Percentiles rank a stretch among this genome's conserved stretches.
These are phyloP conservation scores for Hortiboletus flavorubellus DNA, from an alignment of 768 basidiomycete species.

Conservation along the genomic window DNA sequence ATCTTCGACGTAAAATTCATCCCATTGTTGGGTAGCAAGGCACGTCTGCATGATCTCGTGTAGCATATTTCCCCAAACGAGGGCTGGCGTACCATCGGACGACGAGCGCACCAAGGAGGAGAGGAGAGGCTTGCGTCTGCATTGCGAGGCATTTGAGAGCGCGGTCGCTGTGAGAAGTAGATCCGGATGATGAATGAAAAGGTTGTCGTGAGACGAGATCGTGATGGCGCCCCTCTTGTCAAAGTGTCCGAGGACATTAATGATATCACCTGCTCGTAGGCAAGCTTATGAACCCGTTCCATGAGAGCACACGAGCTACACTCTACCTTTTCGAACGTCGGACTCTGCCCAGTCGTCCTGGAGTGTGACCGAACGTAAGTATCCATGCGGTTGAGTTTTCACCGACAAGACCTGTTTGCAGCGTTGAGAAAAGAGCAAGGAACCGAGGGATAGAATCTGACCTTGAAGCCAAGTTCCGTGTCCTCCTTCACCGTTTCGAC, in stretches of 20 bases:
- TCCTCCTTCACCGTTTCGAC: conserved; percentile 47
- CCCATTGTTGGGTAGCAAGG: conserved; percentile 60
- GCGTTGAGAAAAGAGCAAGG: neutral
- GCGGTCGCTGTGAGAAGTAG: conserved; percentile 87
- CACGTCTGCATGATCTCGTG: conserved; percentile 90
- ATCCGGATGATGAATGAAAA: conserved; percentile 90
- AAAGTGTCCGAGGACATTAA: conserved; percentile 68
- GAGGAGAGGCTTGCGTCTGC: conserved; percentile 84
- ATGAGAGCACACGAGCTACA: neutral
- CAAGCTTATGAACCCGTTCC: neutral
- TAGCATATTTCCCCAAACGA: conserved; percentile 90
- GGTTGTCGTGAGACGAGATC: conserved; percentile 60
- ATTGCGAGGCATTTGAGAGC: conserved; percentile 78
- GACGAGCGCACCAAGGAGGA: conserved; percentile 56
- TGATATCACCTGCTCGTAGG: conserved; percentile 59
- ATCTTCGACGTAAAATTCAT: conserved; percentile 55
- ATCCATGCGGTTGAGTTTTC: conserved; percentile 37
- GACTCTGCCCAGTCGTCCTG: conserved; percentile 76
- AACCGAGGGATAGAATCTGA: neutral
- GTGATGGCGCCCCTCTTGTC: conserved; percentile 42
- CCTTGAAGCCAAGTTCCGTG: conserved; percentile 24
- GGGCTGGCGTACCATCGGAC: conserved; percentile 58
- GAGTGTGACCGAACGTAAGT: conserved; percentile 52
- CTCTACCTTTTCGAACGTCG: conserved; percentile 56
- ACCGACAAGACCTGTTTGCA: conserved; percentile 48